Conservation (phyloP, 352 stramenopile species). For the Paralagenidium karlingii region DNA sequence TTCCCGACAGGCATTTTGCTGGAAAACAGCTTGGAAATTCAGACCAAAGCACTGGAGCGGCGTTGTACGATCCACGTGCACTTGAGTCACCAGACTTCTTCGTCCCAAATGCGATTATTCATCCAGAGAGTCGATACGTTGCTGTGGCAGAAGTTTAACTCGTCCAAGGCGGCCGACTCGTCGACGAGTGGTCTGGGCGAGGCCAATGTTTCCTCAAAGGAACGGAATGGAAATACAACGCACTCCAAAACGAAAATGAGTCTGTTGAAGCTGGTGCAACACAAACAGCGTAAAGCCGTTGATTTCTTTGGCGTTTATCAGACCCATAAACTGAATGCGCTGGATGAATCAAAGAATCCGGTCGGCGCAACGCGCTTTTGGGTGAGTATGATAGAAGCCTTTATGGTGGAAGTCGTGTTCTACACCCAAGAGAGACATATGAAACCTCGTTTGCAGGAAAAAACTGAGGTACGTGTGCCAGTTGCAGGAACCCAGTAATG, state of each 20-base stretch:
- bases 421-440: slow-evolving; percentile 59
- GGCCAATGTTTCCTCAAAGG: too few relatives aligned
- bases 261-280: slow-evolving; percentile 34
- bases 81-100: slow-evolving; percentile 35
- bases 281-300: slow-evolving; percentile 23
- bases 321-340: slow-evolving; percentile 14
- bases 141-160: too few relatives aligned
- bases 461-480: slow-evolving; percentile 64
- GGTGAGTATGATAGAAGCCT: slow-evolving; percentile 57
- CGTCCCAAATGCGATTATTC: slow-evolving; percentile 35
- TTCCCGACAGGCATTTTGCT: slow-evolving; percentile 73
- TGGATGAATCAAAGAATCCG: slow-evolving; percentile 13
- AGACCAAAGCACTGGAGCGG: slow-evolving; percentile 44
- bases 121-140: slow-evolving; percentile 71
- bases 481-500: too few relatives aligned
- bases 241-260: slow-evolving; percentile 13
- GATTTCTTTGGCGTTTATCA: slow-evolving; percentile 23
- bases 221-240: too few relatives aligned
- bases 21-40: slow-evolving; percentile 58
- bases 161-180: too few relatives aligned
- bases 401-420: slow-evolving; percentile 61
- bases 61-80: slow-evolving; percentile 40
- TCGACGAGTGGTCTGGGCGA: too few relatives aligned
- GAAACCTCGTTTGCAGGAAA: slow-evolving; percentile 44
- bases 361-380: too few relatives aligned